These are phyloP conservation scores for Aspergillus novoparasiticus DNA, from an alignment of 2,329 filamentous ascomycete genomes.

Conservation along the genomic window DNA sequence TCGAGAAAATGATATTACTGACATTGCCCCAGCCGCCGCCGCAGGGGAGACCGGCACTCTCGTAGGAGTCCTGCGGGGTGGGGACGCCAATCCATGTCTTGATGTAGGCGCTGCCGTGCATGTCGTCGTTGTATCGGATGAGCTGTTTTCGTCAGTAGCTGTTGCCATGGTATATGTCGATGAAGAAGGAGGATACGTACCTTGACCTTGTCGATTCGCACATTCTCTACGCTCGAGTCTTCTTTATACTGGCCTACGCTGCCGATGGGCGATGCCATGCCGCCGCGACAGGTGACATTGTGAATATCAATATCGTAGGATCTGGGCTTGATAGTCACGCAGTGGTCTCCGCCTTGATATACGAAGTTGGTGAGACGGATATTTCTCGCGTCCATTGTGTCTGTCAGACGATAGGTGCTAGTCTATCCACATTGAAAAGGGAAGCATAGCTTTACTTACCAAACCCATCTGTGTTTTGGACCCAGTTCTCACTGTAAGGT, in stretches of 20 bases:
- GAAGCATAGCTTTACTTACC: background rate
- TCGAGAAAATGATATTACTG: slow-evolving; percentile 54
- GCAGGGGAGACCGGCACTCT: slow-evolving; percentile 51
- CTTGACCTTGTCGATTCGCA: slow-evolving; percentile 50
- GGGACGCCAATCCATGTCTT: slow-evolving; percentile 59
- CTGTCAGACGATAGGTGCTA: background rate
- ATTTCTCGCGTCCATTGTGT: slow-evolving; percentile 54
- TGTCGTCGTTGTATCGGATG: slow-evolving; percentile 50
- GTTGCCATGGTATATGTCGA: background rate
- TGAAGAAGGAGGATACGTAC: background rate
- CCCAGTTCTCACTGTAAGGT: background rate
- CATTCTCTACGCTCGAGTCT: slow-evolving; percentile 55
- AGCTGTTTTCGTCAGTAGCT: slow-evolving; percentile 29
- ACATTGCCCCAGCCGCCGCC: slow-evolving; percentile 60
- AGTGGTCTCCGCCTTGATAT: slow-evolving; percentile 63
- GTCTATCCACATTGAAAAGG: background rate
- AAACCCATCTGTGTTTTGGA: background rate
- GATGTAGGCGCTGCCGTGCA: slow-evolving; percentile 55
- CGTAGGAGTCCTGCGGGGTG: slow-evolving; percentile 51
- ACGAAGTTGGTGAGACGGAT: slow-evolving; percentile 53
- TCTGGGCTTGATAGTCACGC: slow-evolving; percentile 64
- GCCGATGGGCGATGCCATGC: slow-evolving; percentile 54
- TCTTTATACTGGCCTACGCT: slow-evolving; percentile 59
- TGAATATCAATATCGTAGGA: slow-evolving; percentile 60
- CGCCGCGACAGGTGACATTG: slow-evolving; percentile 57